phyloP scores from a whole-genome alignment of 2,329 filamentous ascomycete genomes.

The Bertia moriformis region DNA sequence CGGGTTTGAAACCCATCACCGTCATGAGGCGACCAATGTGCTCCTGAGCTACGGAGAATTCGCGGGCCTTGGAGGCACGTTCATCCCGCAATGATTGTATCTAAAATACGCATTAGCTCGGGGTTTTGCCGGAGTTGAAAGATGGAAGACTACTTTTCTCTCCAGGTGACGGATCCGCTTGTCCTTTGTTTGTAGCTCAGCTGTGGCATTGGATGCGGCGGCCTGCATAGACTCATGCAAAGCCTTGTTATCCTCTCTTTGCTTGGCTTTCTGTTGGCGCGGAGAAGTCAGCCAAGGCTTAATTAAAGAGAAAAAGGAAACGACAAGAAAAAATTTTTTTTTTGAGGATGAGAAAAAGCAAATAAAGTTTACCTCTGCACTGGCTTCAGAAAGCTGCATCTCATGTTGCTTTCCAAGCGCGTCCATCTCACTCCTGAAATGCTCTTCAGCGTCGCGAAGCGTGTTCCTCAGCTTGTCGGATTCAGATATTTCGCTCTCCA shows the following conservation, averaged over 20 bases:
- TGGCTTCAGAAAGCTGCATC: background rate
- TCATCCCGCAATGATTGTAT: background rate
- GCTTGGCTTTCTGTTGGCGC: background rate
- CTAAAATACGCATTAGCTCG: too few relatives aligned
- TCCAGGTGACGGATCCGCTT: background rate
- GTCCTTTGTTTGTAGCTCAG: background rate
- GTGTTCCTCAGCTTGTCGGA: background rate
- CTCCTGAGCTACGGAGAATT: background rate
- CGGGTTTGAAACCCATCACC: background rate
- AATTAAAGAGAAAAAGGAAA: too few relatives aligned
- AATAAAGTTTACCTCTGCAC: background rate
- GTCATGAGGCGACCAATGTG: background rate
- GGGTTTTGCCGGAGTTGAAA: too few relatives aligned
- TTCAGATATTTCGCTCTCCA: background rate
- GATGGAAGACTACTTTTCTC: background rate
- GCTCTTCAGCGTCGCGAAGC: background rate
- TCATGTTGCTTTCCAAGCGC: background rate
- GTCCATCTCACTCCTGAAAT: background rate
- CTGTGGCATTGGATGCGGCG: background rate
- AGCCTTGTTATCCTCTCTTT: background rate
- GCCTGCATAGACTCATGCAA: background rate
- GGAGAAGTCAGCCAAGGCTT: background rate
- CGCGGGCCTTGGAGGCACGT: background rate
- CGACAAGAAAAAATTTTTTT: background rate
- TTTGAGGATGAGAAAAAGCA: background rate